Conservation (phyloP, 2,329 filamentous ascomycete species). For the Penicillium thymicola region DNA sequence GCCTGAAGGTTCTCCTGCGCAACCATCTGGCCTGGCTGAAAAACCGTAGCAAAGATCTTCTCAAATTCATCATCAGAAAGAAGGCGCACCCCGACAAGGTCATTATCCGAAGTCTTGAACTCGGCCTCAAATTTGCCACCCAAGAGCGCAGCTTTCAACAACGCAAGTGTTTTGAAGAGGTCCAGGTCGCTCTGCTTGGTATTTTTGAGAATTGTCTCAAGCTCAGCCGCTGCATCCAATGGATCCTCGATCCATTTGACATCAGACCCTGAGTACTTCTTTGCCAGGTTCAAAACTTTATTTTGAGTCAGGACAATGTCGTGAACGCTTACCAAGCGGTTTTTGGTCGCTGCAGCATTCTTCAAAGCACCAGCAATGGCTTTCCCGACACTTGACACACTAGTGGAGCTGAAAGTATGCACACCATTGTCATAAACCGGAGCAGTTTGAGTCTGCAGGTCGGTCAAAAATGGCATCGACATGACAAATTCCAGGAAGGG, state of each 20-base stretch:
- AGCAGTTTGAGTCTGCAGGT: neutral
- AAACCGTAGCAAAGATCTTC: neutral
- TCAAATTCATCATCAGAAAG: conserved; percentile 1
- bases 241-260: neutral
- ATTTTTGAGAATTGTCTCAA: neutral
- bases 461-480: conserved; percentile 5
- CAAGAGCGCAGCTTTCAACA: conserved; percentile 1
- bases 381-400: neutral
- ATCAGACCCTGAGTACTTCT: neutral
- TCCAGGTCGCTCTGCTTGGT: neutral
- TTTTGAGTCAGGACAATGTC: neutral
- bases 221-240: neutral
- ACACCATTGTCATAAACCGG: neutral
- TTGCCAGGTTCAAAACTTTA: neutral
- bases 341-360: neutral
- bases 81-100: neutral
- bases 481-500: conserved; percentile 9
- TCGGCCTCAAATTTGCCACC: neutral
- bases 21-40: neutral
- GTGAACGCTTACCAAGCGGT: conserved; percentile 1
- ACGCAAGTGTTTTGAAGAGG: neutral
- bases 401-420: conserved; percentile 1
- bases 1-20: neutral
- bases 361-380: conserved; percentile 1
- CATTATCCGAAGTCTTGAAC: conserved; percentile 1